Percentiles rank a stretch among this genome's conserved stretches.
Evolutionary conservation across 164 flowering plant genomes (phyloP).

Genomic region (Taxillus chinensis): DNA sequence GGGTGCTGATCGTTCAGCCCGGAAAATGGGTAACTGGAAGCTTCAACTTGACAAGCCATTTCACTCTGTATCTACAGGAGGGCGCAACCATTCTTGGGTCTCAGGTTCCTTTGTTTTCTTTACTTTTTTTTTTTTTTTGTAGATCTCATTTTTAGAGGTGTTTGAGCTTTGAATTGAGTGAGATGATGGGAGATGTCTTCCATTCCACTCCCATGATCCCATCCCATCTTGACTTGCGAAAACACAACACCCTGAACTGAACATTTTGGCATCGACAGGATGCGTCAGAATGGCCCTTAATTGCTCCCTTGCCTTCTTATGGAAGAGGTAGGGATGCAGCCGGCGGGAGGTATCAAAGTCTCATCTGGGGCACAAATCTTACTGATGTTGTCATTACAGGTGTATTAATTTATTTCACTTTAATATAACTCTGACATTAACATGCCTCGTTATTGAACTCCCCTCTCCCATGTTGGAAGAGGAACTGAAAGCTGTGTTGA

Average conservation of each 20-base stretch:
- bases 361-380: background rate
- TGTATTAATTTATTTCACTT: background rate
- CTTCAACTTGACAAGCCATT: background rate
- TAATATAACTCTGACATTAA: too few relatives aligned
- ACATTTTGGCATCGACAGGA: background rate
- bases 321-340: background rate
- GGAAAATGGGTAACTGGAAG: background rate
- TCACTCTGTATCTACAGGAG: background rate
- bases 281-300: background rate
- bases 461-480: too few relatives aligned
- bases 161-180: too few relatives aligned
- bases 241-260: too few relatives aligned
- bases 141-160: too few relatives aligned
- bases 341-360: background rate
- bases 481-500: too few relatives aligned
- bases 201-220: too few relatives aligned
- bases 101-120: background rate
- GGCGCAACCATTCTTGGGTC: background rate
- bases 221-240: too few relatives aligned
- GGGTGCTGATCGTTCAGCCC: background rate
- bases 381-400: constrained; percentile 1
- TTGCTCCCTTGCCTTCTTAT: background rate
- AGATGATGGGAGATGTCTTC: too few relatives aligned
- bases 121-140: too few relatives aligned
- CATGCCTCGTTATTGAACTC: too few relatives aligned